Evolutionary conservation across 805 yeast species (phyloP), one percentile per base, ranked within the genome.

Genomic region (Cyberlindnera galapagoensis): DNA sequence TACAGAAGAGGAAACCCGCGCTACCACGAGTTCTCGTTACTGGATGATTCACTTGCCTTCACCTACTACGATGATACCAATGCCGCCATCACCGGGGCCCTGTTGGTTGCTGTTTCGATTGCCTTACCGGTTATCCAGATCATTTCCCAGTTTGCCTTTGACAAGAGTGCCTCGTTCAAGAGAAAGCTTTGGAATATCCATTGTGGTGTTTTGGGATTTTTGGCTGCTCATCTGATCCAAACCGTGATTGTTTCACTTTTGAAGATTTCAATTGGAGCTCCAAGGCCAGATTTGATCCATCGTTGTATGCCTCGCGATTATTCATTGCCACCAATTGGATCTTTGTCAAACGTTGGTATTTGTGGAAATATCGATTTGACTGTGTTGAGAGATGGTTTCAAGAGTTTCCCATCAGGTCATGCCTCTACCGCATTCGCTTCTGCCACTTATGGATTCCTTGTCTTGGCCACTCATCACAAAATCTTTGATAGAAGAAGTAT

Each of bases 391-490:
- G 77, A 72, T 44, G 80, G 79, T 1, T 68, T 71, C 46, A 60
- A 76, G 41, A 67, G 75, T 18, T 71, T 76, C 29, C 80, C 80
- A 2, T 69, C 75, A 30, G 80, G 77, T 1, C 80, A 74, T 46
- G 62, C 78, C 1, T 58, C 74, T 7, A 58, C 71, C 6, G 56
- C 71, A 15, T 72, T 72, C 43, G 60, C 76, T 1, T 66, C 76
- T 1, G 57, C 64, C 37, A 57, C 62, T 1, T 48, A 60, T 13
- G 49, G 60, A 18, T 46, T 57, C 15, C 51, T 65, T 15, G 56
- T 61, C 40, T 35, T 56, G 9, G 44, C 61, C 5, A 61, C 62
- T 0, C 57, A 56, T 33, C 39, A 58, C 23, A 57, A 56, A 32
- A 44, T 60, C 3, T 60, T 60, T 40, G 66, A 60, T 35, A 50